Percentiles rank a stretch among this genome's conserved stretches.
phyloP scores from a whole-genome alignment of 2,329 filamentous ascomycete species.

The Sarocladiaceae sp. region DNA sequence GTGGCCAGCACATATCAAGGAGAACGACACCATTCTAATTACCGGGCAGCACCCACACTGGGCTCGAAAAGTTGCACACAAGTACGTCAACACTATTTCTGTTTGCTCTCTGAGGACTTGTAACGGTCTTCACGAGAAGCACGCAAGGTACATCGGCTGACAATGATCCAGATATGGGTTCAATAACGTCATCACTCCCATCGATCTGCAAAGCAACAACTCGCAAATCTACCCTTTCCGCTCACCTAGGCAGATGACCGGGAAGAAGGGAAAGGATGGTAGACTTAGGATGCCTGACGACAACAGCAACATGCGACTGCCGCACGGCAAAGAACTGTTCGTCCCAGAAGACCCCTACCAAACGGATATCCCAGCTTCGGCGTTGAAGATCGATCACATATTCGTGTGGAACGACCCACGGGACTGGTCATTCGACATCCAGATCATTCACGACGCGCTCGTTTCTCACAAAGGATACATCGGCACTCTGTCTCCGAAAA shows the following conservation, averaged over 20 bases:
- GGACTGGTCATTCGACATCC: conserved; percentile 88
- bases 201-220: conserved; percentile 70
- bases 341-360: conserved; percentile 26
- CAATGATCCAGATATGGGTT: conserved; percentile 55
- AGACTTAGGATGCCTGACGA: conserved; percentile 24
- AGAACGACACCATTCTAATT: conserved; percentile 56
- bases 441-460: conserved; percentile 77
- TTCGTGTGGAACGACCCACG: conserved; percentile 94
- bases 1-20: conserved; percentile 36
- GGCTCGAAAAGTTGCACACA: conserved; percentile 67
- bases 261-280: background rate
- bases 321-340: conserved; percentile 26
- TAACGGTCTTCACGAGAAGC: conserved; percentile 16
- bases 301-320: conserved; percentile 20
- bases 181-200: conserved; percentile 74
- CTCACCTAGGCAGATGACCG: conserved; percentile 9
- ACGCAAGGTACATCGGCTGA: conserved; percentile 5
- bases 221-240: conserved; percentile 81
- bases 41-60: conserved; percentile 62
- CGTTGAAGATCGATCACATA: conserved; percentile 78
- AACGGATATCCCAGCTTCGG: conserved; percentile 27
- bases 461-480: conserved; percentile 72
- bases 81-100: too few species aligned
- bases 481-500: conserved; percentile 71
- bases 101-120: too few species aligned